Evolutionary conservation across 208 protist species (phyloP).

Genomic region (Trypanosoma platydactyli): DNA sequence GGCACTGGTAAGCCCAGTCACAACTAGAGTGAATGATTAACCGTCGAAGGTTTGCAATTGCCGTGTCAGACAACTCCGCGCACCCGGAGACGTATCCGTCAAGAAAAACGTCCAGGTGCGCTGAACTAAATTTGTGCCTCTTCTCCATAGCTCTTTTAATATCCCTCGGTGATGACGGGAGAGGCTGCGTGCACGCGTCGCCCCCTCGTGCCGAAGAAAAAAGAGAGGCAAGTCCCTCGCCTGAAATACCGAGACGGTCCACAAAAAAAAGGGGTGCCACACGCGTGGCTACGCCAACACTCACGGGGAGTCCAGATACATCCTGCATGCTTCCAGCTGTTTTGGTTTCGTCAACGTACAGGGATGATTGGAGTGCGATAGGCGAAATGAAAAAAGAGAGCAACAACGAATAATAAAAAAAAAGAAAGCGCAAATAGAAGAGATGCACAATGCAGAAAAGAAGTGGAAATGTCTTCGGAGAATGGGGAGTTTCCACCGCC

Average conservation of each 20-base stretch:
- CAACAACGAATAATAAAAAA: too few relatives aligned
- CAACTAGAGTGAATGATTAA: conserved; percentile 56
- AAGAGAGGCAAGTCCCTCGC: conserved; percentile 51
- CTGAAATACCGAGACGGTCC: conserved; percentile 32
- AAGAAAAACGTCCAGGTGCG: conserved; percentile 70
- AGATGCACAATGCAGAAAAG: too few relatives aligned
- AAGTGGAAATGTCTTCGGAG: too few relatives aligned
- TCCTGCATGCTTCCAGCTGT: conserved; percentile 8
- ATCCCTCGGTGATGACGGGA: conserved; percentile 45
- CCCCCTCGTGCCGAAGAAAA: conserved; percentile 62
- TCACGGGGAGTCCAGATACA: conserved; percentile 19
- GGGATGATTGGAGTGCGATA: not conserved
- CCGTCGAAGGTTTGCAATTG: conserved; percentile 53
- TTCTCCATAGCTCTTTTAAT: conserved; percentile 64
- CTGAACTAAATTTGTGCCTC: conserved; percentile 60
- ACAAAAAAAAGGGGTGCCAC: conserved; percentile 16
- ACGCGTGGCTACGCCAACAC: conserved; percentile 18
- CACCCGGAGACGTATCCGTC: conserved; percentile 71
- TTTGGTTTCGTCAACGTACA: not conserved
- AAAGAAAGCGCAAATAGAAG: conserved; percentile 23
- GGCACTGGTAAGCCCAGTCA: conserved; percentile 68
- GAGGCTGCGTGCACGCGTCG: conserved; percentile 67
- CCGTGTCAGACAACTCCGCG: conserved; percentile 48
- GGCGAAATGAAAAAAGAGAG: not conserved
- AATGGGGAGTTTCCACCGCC: too few relatives aligned